phyloP scores from a whole-genome alignment of 805 yeast genomes.

The Schwanniomyces occidentalis region DNA sequence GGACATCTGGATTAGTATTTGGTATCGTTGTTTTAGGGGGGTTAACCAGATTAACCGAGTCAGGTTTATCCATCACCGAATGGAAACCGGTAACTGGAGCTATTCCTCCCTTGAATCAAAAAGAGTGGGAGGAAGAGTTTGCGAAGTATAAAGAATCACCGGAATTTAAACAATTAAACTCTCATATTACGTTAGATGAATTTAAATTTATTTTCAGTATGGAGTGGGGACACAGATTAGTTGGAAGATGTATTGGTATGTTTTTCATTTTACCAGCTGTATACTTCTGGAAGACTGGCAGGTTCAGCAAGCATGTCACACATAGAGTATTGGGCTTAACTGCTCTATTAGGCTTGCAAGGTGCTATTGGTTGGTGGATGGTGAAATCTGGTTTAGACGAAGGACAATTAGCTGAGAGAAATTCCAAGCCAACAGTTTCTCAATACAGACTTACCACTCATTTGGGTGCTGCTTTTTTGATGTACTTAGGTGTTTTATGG shows the following conservation, averaged over 20 bases:
- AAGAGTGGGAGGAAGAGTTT: conserved; percentile 87
- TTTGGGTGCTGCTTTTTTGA: conserved; percentile 85
- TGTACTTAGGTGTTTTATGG: conserved; percentile 87
- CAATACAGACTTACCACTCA: conserved; percentile 94
- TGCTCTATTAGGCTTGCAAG: conserved; percentile 84
- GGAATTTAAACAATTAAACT: conserved; percentile 84
- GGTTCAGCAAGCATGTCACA: conserved; percentile 67
- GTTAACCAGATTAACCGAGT: conserved; percentile 89
- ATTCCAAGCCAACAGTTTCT: conserved; percentile 94
- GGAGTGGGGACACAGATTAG: conserved; percentile 96
- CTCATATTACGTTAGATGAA: conserved; percentile 86
- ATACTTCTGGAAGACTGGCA: conserved; percentile 69
- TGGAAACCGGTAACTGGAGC: conserved; percentile 98
- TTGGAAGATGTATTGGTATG: conserved; percentile 89
- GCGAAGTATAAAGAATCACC: conserved; percentile 81
- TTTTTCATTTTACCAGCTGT: conserved; percentile 82
- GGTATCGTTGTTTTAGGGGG: conserved; percentile 98
- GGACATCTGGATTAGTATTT: conserved; percentile 85
- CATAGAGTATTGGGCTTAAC: conserved; percentile 70
- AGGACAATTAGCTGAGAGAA: conserved; percentile 71
- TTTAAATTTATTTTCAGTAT: conserved; percentile 91
- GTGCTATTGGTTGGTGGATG: conserved; percentile 99
- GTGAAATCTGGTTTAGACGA: conserved; percentile 92
- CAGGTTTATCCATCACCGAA: conserved; percentile 94
- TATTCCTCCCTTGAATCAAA: conserved; percentile 78